Evolutionary conservation across 2,329 filamentous ascomycete genomes (phyloP), one percentile per base, ranked within the genome.

Genomic region (Colletotrichum gigasporum): DNA sequence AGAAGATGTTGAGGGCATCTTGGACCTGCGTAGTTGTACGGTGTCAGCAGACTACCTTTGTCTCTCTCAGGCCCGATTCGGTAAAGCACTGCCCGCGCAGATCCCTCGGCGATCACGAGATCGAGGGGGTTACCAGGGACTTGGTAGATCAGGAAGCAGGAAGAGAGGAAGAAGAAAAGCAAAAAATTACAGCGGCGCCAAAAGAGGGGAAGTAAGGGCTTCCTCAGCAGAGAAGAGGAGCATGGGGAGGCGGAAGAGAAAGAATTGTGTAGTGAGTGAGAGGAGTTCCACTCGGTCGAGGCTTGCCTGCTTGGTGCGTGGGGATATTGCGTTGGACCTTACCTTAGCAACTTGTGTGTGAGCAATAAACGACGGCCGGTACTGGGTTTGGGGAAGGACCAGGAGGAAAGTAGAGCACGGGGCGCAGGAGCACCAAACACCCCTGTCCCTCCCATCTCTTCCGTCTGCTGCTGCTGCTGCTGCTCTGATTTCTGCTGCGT

Each of bases 191-290:
- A 20, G 28, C 18, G 37, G 6, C 37, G 22, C 35, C 16, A 32
- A 54, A 54, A 44, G 37, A 54, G 51, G 51, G 51, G 37, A 55
- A 41, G n/a, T n/a, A n/a, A 22, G 42, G 24, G 26, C 34, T 56
- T 45, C 24, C 57, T 20, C 12, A 32, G 42, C 22, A 45, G 7
- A 30, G 56, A 11, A 39, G 62, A 55, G 22, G 55, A 50, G 28
- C 4, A 20, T 37, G 50, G 56, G 35, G 35, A 37, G 32, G 8
- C 45, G 26, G 28, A 47, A 35, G 28, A 45, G 41, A 54, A 58
- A 65, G 58, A 65, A 65, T 65, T 65, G 63, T 65, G 58, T 65
- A 62, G 57, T 48, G 28, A 54, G 53, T 47, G 44, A 42, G 48
- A 50, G 53, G 47, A 44, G 48, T 48, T 50, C 57, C 62, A 61